These are phyloP conservation scores for Warburgia ugandensis DNA, from an alignment of 164 flowering plant genomes.

Conservation along the genomic window DNA sequence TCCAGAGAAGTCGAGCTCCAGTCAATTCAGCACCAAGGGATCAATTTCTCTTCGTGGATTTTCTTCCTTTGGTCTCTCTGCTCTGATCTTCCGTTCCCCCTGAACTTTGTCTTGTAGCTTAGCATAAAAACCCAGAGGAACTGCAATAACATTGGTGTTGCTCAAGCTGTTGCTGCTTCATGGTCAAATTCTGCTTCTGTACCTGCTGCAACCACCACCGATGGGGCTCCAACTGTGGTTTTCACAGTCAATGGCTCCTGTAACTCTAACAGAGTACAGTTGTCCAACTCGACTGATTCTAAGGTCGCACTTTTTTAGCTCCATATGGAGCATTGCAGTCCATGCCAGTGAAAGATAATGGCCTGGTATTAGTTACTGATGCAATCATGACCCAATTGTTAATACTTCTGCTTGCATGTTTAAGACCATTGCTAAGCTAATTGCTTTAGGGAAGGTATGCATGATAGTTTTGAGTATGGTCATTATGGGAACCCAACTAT, in stretches of 20 bases:
- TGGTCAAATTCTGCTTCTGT: constrained; percentile 63
- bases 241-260: constrained; percentile 9
- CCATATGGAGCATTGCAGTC: constrained; percentile 75
- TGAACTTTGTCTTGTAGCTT: constrained; percentile 84
- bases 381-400: constrained; percentile 87
- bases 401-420: constrained; percentile 93
- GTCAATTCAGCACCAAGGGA: constrained; percentile 9
- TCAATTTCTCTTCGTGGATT: not conserved
- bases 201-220: constrained; percentile 20
- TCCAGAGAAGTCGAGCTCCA: constrained; percentile 14
- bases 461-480: constrained; percentile 82
- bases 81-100: constrained; percentile 72
- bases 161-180: constrained; percentile 84
- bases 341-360: constrained; percentile 98
- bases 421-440: constrained; percentile 70
- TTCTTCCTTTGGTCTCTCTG: constrained; percentile 20
- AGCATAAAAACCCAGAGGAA: constrained; percentile 85
- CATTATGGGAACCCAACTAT: constrained; percentile 96
- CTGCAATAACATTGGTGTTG: constrained; percentile 96
- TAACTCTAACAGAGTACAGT: constrained; percentile 30
- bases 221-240: constrained; percentile 10
- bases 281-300: constrained; percentile 19
- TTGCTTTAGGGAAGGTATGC: constrained; percentile 90
- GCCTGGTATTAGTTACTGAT: constrained; percentile 77
- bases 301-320: constrained; percentile 48